A percentile compares a stretch with the other conserved stretches of the same genome.
Evolutionary conservation across 257 asterid species (phyloP).

Genomic region (Perilla frutescens): DNA sequence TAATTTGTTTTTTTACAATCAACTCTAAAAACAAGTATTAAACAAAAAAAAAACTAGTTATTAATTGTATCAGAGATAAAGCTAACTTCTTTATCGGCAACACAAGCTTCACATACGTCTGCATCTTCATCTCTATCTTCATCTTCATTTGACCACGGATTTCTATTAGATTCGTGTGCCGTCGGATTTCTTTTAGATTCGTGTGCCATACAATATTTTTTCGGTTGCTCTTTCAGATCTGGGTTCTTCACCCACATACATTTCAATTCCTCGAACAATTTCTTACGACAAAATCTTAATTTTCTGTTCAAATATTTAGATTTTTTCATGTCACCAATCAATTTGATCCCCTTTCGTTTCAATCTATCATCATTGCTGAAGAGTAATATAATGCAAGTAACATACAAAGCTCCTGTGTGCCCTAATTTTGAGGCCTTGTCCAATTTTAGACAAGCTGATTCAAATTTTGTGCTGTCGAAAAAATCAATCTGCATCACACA

Average conservation of each 20-base stretch:
- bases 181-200: no score
- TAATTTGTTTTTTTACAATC: no score
- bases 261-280: constrained; percentile 19
- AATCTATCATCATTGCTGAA: constrained; percentile 11
- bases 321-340: constrained; percentile 10
- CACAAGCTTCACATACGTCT: no score
- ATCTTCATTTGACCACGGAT: no score
- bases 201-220: neutral
- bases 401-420: constrained; percentile 37
- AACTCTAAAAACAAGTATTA: no score
- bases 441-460: constrained; percentile 17
- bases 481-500: constrained; percentile 38
- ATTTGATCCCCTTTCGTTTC: constrained; percentile 19
- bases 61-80: no score
- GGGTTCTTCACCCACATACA: constrained; percentile 36
- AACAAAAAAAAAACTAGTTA: no score
- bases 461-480: constrained; percentile 2
- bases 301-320: neutral
- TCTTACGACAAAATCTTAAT: constrained; percentile 15
- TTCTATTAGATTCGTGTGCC: no score
- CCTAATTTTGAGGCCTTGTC: constrained; percentile 29
- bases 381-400: constrained; percentile 24
- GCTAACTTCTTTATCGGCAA: no score
- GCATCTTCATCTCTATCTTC: no score
- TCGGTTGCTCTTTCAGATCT: neutral